These are phyloP conservation scores for Lathyrus aphaca DNA, from an alignment of 306 rosid genomes.

Conservation along the genomic window DNA sequence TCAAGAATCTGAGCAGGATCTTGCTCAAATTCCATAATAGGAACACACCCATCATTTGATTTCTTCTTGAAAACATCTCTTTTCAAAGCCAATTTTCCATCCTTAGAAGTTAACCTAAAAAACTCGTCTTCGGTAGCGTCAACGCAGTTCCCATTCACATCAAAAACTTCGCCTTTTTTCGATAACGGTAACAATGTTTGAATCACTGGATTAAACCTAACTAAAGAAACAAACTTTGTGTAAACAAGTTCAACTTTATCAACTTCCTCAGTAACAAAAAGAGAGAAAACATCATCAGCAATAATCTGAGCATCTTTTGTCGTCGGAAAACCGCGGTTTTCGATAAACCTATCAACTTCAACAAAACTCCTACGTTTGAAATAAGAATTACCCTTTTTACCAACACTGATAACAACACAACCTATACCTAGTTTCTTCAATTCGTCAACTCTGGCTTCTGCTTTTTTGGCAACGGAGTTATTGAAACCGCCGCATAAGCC, in stretches of 20 bases:
- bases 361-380: conserved; percentile 43
- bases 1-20: conserved; percentile 85
- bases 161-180: conserved; percentile 48
- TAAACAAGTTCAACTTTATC: conserved; percentile 81
- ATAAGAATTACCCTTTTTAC: conserved; percentile 68
- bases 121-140: conserved; percentile 66
- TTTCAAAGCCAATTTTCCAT: conserved; percentile 64
- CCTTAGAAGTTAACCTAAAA: conserved; percentile 69
- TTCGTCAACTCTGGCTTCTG: conserved; percentile 51
- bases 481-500: conserved; percentile 85
- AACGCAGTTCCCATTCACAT: conserved; percentile 58
- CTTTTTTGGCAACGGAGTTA: conserved; percentile 51
- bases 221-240: conserved; percentile 62
- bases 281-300: conserved; percentile 76
- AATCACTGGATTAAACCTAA: conserved; percentile 68
- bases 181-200: conserved; percentile 74
- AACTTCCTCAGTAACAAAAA: conserved; percentile 73
- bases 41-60: conserved; percentile 32
- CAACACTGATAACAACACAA: conserved; percentile 64
- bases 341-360: conserved; percentile 56
- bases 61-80: conserved; percentile 50
- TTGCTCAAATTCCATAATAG: conserved; percentile 72
- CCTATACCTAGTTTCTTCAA: conserved; percentile 53
- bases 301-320: conserved; percentile 68
- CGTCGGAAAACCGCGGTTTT: conserved; percentile 52